These are phyloP conservation scores for Coniella vitis DNA, from an alignment of 2,329 filamentous ascomycete genomes.

Conservation along the genomic window DNA sequence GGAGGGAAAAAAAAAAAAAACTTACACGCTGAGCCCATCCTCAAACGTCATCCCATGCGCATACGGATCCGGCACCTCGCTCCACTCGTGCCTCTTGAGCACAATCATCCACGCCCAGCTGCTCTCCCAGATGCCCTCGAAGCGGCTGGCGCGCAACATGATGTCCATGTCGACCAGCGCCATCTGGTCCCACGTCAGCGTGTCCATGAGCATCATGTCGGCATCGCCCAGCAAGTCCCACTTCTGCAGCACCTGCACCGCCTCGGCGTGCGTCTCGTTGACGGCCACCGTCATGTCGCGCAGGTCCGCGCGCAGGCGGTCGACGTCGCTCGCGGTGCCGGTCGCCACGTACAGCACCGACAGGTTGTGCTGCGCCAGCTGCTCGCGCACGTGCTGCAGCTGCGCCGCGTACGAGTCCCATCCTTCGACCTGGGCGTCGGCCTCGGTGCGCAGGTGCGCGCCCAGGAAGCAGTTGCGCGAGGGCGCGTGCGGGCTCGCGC, in stretches of 20 bases:
- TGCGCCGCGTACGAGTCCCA: constrained; percentile 12
- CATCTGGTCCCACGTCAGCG: constrained; percentile 15
- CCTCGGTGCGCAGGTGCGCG: constrained; percentile 13
- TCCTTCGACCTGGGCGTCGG: constrained; percentile 8
- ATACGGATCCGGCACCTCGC: not conserved
- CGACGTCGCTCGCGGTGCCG: constrained; percentile 13
- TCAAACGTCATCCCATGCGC: constrained; percentile 8
- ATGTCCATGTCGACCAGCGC: constrained; percentile 15
- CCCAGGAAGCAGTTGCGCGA: constrained; percentile 10
- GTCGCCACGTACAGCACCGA: constrained; percentile 15
- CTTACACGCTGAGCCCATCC: constrained; percentile 11
- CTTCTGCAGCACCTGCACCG: constrained; percentile 12
- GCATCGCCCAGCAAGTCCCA: constrained; percentile 13
- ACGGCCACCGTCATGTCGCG: constrained; percentile 1
- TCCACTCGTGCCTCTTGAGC: constrained; percentile 13
- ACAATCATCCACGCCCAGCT: constrained; percentile 15
- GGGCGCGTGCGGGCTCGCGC: constrained; percentile 3
- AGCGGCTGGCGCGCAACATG: constrained; percentile 13
- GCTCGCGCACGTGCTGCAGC: not conserved
- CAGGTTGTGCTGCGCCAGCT: constrained; percentile 6
- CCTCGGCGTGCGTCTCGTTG: constrained; percentile 2
- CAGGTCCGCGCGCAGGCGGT: constrained; percentile 1
- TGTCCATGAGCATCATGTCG: constrained; percentile 12
- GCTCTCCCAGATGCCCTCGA: constrained; percentile 16
- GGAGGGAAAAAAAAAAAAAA: too few species aligned